Conservation (phyloP, 305 asterid genomes). For the Stenogyne calaminthoides region DNA sequence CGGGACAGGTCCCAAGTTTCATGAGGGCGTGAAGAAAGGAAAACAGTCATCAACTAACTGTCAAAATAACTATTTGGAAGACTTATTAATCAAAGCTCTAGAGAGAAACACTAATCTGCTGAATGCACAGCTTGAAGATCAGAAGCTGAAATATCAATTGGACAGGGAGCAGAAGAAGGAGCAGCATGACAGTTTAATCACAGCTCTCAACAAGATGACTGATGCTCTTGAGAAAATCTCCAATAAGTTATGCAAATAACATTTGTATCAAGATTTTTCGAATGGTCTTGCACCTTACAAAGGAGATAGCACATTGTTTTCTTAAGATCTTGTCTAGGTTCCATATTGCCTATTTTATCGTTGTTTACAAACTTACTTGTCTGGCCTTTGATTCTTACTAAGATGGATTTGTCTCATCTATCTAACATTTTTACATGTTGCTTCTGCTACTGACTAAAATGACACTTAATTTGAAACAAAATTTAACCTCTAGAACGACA, state of each 20-base stretch:
- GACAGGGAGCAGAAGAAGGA: conserved; percentile 40
- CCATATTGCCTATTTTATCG: conserved; percentile 10
- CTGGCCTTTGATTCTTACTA: conserved; percentile 5
- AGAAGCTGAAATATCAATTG: conserved; percentile 26
- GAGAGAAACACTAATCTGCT: conserved; percentile 40
- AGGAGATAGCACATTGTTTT: background rate
- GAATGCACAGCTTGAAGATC: conserved; percentile 43
- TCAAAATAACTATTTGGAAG: conserved; percentile 25
- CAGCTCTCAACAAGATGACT: conserved; percentile 41
- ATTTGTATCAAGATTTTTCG: background rate
- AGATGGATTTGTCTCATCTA: conserved; percentile 4
- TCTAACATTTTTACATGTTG: background rate
- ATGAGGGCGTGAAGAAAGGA: conserved; percentile 50
- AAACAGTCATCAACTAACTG: conserved; percentile 37
- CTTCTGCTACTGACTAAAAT: background rate
- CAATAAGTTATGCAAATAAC: conserved; percentile 32
- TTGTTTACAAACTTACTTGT: background rate
- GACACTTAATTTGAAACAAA: too few species aligned
- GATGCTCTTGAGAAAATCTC: conserved; percentile 43
- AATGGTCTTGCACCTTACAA: background rate
- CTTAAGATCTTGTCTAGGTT: conserved; percentile 6
- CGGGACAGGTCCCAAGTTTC: conserved; percentile 38
- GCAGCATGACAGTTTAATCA: conserved; percentile 33
- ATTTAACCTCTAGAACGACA: too few species aligned
- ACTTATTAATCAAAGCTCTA: conserved; percentile 36